A percentile compares a stretch with the other conserved stretches of the same genome.
phyloP scores from a whole-genome alignment of 2,329 filamentous ascomycete species.

The Fusarium phyllophilum region DNA sequence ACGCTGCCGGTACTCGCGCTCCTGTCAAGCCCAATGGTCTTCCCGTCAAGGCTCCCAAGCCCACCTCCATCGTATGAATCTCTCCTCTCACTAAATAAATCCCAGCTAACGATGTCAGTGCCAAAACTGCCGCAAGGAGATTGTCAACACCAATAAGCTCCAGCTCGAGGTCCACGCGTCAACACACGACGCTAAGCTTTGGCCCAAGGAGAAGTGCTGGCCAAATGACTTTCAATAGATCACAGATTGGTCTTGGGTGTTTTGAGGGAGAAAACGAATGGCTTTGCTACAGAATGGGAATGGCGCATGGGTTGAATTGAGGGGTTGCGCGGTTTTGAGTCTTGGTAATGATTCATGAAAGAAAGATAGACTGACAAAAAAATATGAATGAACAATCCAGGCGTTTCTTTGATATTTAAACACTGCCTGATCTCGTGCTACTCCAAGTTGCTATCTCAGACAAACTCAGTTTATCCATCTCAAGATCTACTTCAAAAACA shows the following conservation, averaged over 20 bases:
- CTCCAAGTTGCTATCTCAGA: not conserved
- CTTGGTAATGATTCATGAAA: conserved; percentile 26
- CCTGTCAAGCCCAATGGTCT: conserved; percentile 65
- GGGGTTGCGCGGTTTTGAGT: not conserved
- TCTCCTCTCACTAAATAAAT: not conserved
- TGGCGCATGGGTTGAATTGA: not conserved
- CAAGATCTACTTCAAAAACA: conserved; percentile 6
- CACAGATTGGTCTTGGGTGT: too few species aligned
- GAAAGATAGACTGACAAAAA: conserved; percentile 1
- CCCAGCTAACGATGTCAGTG: conserved; percentile 48
- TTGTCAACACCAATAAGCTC: conserved; percentile 61
- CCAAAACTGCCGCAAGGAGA: conserved; percentile 61
- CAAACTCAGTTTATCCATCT: not conserved
- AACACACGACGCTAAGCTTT: conserved; percentile 60
- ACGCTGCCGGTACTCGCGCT: conserved; percentile 63
- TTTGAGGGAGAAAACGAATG: too few species aligned
- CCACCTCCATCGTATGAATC: conserved; percentile 41
- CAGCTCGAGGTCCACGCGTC: conserved; percentile 64
- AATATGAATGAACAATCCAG: not conserved
- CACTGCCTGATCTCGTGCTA: not conserved
- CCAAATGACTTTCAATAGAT: conserved; percentile 57
- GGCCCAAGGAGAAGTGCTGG: conserved; percentile 69
- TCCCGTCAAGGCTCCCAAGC: conserved; percentile 64
- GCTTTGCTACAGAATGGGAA: not conserved
- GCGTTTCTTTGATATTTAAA: not conserved